These are phyloP conservation scores for Kodamaea kaohsiungensis DNA, from an alignment of 805 yeast genomes.

Conservation along the genomic window DNA sequence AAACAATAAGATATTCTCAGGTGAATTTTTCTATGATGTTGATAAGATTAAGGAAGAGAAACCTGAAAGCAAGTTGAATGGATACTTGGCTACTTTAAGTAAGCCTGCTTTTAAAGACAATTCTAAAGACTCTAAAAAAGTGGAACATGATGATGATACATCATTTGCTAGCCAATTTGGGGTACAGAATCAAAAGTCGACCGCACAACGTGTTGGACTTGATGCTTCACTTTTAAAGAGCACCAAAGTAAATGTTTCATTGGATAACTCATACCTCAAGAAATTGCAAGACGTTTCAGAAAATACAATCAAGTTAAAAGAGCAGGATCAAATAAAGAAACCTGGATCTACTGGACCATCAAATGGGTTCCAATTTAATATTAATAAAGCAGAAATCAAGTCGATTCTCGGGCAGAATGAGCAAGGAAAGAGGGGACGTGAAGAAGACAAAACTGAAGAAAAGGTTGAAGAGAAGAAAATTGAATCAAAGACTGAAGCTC, in stretches of 20 bases:
- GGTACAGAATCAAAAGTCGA: conserved; percentile 12
- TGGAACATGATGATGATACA: conserved; percentile 1
- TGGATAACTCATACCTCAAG: conserved; percentile 29
- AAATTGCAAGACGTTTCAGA: conserved; percentile 23
- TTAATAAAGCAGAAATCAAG: conserved; percentile 29
- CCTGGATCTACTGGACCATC: conserved; percentile 25
- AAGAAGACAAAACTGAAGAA: neutral
- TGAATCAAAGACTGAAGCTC: neutral
- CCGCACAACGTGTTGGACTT: conserved; percentile 19
- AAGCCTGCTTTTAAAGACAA: conserved; percentile 30
- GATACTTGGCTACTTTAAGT: conserved; percentile 36
- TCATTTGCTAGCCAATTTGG: conserved; percentile 11
- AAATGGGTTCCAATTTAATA: conserved; percentile 38
- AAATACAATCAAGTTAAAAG: conserved; percentile 33
- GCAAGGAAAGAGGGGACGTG: neutral
- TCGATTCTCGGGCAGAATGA: conserved; percentile 18
- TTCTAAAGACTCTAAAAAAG: neutral
- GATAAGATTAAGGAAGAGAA: conserved; percentile 14
- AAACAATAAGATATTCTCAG: conserved; percentile 20
- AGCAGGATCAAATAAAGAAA: conserved; percentile 12
- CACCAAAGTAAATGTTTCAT: conserved; percentile 16
- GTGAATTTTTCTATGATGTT: conserved; percentile 39
- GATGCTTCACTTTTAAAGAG: conserved; percentile 17
- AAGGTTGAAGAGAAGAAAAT: conserved; percentile 11
- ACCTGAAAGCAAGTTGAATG: conserved; percentile 22